These are phyloP conservation scores for Davidsoniella virescens DNA, from an alignment of 2,329 filamentous ascomycete species.

Conservation along the genomic window DNA sequence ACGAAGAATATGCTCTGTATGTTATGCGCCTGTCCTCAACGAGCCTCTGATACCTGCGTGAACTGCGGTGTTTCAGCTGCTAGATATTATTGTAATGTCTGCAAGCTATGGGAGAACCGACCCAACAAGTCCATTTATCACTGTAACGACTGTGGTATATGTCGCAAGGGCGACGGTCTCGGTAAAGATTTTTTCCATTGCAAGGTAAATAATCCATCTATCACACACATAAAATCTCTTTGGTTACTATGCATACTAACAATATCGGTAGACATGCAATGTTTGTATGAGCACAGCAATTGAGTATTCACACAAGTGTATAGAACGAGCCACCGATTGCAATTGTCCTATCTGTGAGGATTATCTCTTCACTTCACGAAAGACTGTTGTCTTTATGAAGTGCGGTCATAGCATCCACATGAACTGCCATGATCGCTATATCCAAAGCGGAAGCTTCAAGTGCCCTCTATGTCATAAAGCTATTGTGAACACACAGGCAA, in stretches of 20 bases:
- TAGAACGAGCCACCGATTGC: constrained; percentile 85
- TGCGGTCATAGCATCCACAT: constrained; percentile 95
- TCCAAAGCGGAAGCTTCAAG: constrained; percentile 75
- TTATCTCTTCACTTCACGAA: constrained; percentile 85
- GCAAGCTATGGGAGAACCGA: constrained; percentile 95
- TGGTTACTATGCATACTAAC: constrained; percentile 12
- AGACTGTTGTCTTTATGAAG: constrained; percentile 79
- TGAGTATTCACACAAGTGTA: constrained; percentile 74
- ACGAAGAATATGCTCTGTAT: constrained; percentile 97
- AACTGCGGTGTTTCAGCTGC: constrained; percentile 64
- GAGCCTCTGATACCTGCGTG: constrained; percentile 60
- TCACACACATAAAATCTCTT: neutral
- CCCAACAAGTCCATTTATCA: constrained; percentile 86
- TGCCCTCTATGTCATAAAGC: constrained; percentile 95
- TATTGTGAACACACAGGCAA: constrained; percentile 91
- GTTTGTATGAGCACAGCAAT: constrained; percentile 87
- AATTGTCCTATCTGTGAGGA: constrained; percentile 95
- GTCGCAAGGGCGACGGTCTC: constrained; percentile 72
- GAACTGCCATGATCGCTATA: constrained; percentile 68
- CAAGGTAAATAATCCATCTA: constrained; percentile 45
- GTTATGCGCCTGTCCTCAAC: constrained; percentile 75
- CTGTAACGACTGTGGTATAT: constrained; percentile 91
- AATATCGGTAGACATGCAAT: constrained; percentile 52
- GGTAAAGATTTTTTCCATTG: constrained; percentile 98
- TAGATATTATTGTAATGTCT: constrained; percentile 84